Conservation (phyloP, 768 basidiomycete genomes). For the Boletus patriciae region DNA sequence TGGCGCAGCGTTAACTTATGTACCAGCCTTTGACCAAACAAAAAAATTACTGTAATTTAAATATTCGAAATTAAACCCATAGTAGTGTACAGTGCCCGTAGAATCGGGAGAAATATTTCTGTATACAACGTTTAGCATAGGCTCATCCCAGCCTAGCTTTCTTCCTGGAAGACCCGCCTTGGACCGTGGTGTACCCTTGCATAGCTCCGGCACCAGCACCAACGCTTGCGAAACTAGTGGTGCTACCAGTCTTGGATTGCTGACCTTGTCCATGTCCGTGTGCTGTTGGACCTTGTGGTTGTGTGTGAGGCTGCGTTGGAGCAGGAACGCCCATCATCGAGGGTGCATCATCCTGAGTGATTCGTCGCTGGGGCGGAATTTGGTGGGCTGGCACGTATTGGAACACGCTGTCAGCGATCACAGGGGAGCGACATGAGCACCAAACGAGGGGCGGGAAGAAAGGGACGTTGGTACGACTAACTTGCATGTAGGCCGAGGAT, state of each 20-base stretch:
- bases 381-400: slow-evolving; percentile 60
- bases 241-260: slow-evolving; percentile 55
- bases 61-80: neutral
- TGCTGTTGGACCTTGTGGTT: slow-evolving; percentile 44
- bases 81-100: no score
- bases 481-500: slow-evolving; percentile 84
- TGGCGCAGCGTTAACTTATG: neutral
- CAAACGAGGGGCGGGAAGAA: neutral
- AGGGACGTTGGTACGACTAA: slow-evolving; percentile 39
- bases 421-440: slow-evolving; percentile 6
- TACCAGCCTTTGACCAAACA: neutral
- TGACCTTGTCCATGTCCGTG: slow-evolving; percentile 50
- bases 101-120: neutral
- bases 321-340: slow-evolving; percentile 73
- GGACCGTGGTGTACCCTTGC: slow-evolving; percentile 30
- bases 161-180: slow-evolving; percentile 50
- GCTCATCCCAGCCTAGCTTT: slow-evolving; percentile 55
- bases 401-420: slow-evolving; percentile 59
- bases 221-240: slow-evolving; percentile 61
- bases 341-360: slow-evolving; percentile 90
- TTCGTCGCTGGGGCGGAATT: slow-evolving; percentile 81
- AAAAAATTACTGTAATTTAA: neutral
- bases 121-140: neutral
- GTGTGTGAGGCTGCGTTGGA: slow-evolving; percentile 44
- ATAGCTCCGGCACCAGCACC: slow-evolving; percentile 50